A percentile compares a stretch with the other conserved stretches of the same genome.
phyloP scores from a whole-genome alignment of 2,329 filamentous ascomycete genomes.

The Niveomyces coronatus region DNA sequence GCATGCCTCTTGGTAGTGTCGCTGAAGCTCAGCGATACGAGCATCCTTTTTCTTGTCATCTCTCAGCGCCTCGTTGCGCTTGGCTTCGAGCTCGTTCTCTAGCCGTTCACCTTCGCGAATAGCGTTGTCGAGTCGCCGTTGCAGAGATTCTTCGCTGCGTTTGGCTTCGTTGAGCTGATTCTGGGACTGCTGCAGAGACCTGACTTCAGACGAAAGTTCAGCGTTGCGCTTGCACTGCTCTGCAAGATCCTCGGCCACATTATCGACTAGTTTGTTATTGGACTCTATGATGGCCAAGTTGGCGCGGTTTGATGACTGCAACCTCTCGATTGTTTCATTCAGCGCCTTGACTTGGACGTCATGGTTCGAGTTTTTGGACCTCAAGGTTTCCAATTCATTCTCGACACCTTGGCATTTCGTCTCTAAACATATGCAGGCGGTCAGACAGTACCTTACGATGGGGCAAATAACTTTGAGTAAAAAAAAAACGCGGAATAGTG shows the following conservation, averaged over 20 bases:
- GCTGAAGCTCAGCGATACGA: constrained; percentile 78
- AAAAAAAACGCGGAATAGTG: not conserved
- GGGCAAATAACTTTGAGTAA: too few relatives aligned
- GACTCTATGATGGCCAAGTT: constrained; percentile 81
- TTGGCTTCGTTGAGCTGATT: constrained; percentile 71
- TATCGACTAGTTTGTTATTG: constrained; percentile 78
- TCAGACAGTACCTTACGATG: too few relatives aligned
- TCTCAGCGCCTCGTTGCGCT: constrained; percentile 75
- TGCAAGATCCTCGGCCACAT: constrained; percentile 75
- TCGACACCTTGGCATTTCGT: constrained; percentile 64
- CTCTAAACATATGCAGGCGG: too few relatives aligned
- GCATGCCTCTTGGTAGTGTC: constrained; percentile 74
- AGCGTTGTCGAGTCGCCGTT: constrained; percentile 82
- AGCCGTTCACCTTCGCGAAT: constrained; percentile 91
- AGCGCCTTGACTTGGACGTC: constrained; percentile 67
- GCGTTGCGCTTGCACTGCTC: constrained; percentile 83
- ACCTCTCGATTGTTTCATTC: constrained; percentile 70
- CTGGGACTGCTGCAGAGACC: constrained; percentile 69
- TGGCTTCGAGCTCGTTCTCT: constrained; percentile 82
- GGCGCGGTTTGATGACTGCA: constrained; percentile 88
- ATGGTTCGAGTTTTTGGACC: constrained; percentile 63
- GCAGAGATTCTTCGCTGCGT: constrained; percentile 80
- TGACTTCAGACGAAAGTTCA: constrained; percentile 72
- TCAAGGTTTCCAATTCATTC: constrained; percentile 69
- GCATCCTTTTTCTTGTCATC: constrained; percentile 92